These are phyloP conservation scores for Angomonas ambiguus DNA, from an alignment of 208 protist genomes.

Conservation along the genomic window DNA sequence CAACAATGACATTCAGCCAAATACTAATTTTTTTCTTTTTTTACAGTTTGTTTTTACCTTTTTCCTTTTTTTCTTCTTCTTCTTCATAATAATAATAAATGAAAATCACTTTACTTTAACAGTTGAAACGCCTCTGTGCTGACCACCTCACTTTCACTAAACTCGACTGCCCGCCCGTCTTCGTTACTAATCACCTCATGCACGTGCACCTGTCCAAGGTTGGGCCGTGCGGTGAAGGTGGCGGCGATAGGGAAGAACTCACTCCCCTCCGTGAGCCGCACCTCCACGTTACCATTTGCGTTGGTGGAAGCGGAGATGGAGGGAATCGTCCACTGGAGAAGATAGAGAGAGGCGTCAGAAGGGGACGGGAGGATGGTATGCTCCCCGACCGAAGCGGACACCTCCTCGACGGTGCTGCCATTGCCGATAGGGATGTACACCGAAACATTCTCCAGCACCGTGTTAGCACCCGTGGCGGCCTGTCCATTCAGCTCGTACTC, in stretches of 20 bases:
- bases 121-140: background rate
- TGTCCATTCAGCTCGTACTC: conserved; percentile 73
- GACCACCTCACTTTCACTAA: background rate
- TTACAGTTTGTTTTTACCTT: background rate
- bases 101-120: conserved; percentile 3
- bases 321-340: conserved; percentile 66
- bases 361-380: conserved; percentile 23
- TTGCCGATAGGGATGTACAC: conserved; percentile 66
- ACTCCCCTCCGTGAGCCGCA: conserved; percentile 29
- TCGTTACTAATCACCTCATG: conserved; percentile 40
- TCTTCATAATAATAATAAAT: background rate
- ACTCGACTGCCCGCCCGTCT: background rate
- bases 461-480: conserved; percentile 5
- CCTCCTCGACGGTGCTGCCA: conserved; percentile 14
- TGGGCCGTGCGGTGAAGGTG: conserved; percentile 32
- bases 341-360: conserved; percentile 9
- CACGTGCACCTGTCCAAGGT: conserved; percentile 48
- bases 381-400: conserved; percentile 27
- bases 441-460: conserved; percentile 42
- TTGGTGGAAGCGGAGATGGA: conserved; percentile 39
- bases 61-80: conserved; percentile 1
- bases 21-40: background rate
- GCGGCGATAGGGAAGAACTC: conserved; percentile 79
- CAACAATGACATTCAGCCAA: conserved; percentile 5
- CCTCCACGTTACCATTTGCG: conserved; percentile 63